These are phyloP conservation scores for Fusarium azukiicola DNA, from an alignment of 2,329 filamentous ascomycete species.

Conservation along the genomic window DNA sequence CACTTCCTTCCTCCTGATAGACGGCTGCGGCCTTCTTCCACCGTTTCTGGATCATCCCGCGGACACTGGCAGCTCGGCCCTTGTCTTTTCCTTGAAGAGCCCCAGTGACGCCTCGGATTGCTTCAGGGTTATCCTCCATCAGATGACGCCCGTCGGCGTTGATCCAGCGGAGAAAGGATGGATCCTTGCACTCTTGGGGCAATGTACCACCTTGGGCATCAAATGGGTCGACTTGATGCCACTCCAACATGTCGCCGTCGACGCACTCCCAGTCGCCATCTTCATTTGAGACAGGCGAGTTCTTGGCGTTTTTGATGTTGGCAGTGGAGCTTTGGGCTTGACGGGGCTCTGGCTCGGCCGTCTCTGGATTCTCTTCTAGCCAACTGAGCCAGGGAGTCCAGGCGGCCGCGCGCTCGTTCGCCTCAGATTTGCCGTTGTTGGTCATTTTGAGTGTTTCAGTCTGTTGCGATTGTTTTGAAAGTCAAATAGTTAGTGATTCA, in stretches of 20 bases:
- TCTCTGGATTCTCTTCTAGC: background rate
- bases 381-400: background rate
- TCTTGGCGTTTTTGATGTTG: background rate
- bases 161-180: background rate
- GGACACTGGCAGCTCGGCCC: background rate
- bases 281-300: background rate
- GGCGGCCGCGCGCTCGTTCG: background rate
- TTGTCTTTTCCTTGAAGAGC: background rate
- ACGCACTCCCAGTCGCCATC: background rate
- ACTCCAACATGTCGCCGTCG: background rate
- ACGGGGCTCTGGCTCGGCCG: background rate
- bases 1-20: background rate
- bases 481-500: too few relatives aligned
- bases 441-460: background rate
- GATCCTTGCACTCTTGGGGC: background rate
- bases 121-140: background rate
- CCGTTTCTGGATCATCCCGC: background rate
- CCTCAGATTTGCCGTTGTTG: background rate
- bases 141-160: constrained; percentile 5
- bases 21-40: background rate
- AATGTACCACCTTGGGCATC: background rate
- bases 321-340: too few relatives aligned
- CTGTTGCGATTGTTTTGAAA: too few relatives aligned
- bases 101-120: background rate
- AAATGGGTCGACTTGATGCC: background rate